Percentiles rank a stretch among this genome's conserved stretches.
These are phyloP conservation scores for Ganoderma resinaceum DNA, from an alignment of 1,284 basidiomycete genomes.

Conservation along the genomic window DNA sequence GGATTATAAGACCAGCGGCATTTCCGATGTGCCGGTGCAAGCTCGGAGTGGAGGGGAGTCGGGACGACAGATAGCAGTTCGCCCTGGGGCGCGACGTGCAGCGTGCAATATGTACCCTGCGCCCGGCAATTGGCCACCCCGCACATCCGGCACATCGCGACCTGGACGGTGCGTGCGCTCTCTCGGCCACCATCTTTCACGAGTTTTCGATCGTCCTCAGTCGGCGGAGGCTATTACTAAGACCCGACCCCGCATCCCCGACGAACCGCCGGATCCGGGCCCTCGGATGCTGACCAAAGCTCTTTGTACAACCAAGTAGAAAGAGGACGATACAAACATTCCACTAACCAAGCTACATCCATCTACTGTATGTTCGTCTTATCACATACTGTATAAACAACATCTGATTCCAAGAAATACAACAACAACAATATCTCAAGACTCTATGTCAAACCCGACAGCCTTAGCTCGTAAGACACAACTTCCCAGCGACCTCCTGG, in stretches of 20 bases:
- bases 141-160: constrained; percentile 23
- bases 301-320: not conserved
- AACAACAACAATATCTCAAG: not conserved
- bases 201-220: constrained; percentile 20
- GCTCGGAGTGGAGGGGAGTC: not conserved
- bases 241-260: not conserved
- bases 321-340: not conserved
- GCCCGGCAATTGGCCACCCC: constrained; percentile 30
- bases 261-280: not conserved
- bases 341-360: not conserved
- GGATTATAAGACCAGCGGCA: not conserved
- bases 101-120: constrained; percentile 17
- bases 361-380: not conserved
- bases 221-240: constrained; percentile 7
- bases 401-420: not conserved
- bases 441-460: not conserved
- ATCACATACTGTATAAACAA: not conserved
- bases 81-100: not conserved
- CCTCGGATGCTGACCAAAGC: not conserved
- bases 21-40: not conserved
- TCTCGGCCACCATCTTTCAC: constrained; percentile 15
- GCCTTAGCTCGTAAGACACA: constrained; percentile 42
- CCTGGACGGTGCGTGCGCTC: not conserved
- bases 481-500: constrained; percentile 64
- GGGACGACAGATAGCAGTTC: not conserved